A percentile compares a stretch with the other conserved stretches of the same genome.
Evolutionary conservation across 805 yeast species (phyloP).

Genomic region (Candida stauntonica): DNA sequence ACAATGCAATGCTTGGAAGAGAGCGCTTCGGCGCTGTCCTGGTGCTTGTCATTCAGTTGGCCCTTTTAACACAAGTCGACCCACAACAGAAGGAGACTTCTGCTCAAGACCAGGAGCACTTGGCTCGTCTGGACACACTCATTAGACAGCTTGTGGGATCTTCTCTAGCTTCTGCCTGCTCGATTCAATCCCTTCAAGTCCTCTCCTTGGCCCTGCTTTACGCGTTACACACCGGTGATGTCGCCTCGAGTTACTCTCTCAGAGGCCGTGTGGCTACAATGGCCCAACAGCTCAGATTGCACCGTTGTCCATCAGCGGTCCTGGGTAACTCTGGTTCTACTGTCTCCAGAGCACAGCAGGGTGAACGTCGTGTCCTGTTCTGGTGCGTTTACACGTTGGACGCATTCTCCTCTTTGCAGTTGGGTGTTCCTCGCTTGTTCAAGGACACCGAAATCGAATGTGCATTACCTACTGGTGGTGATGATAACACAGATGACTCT

Average conservation of each 20-base stretch:
- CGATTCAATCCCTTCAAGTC: conserved; percentile 66
- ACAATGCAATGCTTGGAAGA: conserved; percentile 36
- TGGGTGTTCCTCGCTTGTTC: conserved; percentile 79
- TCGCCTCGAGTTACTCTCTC: conserved; percentile 66
- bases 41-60: conserved; percentile 45
- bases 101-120: conserved; percentile 20
- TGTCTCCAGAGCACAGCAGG: conserved; percentile 66
- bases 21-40: conserved; percentile 55
- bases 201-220: conserved; percentile 65
- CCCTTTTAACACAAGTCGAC: conserved; percentile 29
- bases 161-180: conserved; percentile 54
- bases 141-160: conserved; percentile 61
- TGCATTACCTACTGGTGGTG: conserved; percentile 66
- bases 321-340: conserved; percentile 60
- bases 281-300: conserved; percentile 82
- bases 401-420: conserved; percentile 63
- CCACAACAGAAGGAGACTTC: conserved; percentile 2
- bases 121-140: conserved; percentile 53
- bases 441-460: conserved; percentile 84
- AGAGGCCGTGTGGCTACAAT: conserved; percentile 73
- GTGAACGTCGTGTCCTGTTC: conserved; percentile 75
- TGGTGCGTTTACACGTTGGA: conserved; percentile 84
- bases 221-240: conserved; percentile 69
- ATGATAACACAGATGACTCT: conserved; percentile 37
- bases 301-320: conserved; percentile 83